Evolutionary conservation across 2,329 filamentous ascomycete species (phyloP).

Genomic region (Fusarium humuli): DNA sequence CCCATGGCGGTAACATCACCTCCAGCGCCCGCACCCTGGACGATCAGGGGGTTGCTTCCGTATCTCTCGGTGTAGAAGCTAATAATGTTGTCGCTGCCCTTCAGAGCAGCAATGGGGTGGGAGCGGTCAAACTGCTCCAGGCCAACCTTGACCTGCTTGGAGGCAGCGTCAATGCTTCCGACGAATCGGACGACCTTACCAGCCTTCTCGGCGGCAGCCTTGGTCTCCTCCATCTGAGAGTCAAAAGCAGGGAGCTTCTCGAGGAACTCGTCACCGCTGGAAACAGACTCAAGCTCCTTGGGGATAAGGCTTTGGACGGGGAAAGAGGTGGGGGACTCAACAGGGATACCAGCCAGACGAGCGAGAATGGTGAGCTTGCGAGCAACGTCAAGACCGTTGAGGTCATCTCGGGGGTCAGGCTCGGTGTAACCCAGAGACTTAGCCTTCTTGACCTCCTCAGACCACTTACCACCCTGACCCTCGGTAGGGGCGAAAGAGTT

Average conservation of each 20-base stretch:
- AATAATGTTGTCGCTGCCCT: conserved; percentile 99
- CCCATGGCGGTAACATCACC: conserved; percentile 98
- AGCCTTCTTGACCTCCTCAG: conserved; percentile 89
- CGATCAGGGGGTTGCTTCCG: conserved; percentile 87
- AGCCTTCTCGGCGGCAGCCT: conserved; percentile 83
- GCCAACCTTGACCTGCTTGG: conserved; percentile 87
- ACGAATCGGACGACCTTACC: conserved; percentile 96
- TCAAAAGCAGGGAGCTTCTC: conserved; percentile 84
- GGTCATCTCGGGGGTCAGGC: conserved; percentile 85
- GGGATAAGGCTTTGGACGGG: conserved; percentile 95
- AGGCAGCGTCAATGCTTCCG: conserved; percentile 88
- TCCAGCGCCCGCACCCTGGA: conserved; percentile 94
- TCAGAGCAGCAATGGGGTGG: conserved; percentile 91
- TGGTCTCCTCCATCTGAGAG: conserved; percentile 87
- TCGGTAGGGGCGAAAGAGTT: conserved; percentile 92
- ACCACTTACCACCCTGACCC: conserved; percentile 83
- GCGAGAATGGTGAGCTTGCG: conserved; percentile 96
- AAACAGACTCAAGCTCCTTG: conserved; percentile 80
- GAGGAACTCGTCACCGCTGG: conserved; percentile 88
- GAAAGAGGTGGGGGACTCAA: conserved; percentile 88
- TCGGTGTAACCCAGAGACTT: conserved; percentile 94
- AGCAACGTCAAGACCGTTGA: conserved; percentile 92
- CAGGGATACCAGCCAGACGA: conserved; percentile 81
- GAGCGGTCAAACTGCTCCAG: conserved; percentile 88
- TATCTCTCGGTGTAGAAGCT: conserved; percentile 98